phyloP scores from a whole-genome alignment of 2,329 filamentous ascomycete genomes.

The Gyromitra esculenta region DNA sequence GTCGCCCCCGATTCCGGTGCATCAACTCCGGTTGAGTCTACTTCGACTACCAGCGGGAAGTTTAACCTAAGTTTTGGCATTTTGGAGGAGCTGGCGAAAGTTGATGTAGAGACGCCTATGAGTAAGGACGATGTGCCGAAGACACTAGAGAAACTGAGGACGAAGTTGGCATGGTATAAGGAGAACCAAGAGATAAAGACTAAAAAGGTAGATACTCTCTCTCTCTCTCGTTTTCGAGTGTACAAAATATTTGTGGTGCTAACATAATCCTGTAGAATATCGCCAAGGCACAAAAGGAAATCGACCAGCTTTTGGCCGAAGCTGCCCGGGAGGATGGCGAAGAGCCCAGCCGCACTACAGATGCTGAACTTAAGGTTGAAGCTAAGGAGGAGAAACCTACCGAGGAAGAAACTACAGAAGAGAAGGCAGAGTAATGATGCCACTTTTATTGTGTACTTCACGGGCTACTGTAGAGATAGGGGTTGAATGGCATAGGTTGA shows the following conservation, averaged over 20 bases:
- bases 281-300: conserved; percentile 94
- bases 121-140: conserved; percentile 81
- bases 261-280: conserved; percentile 76
- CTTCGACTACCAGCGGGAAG: conserved; percentile 66
- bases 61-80: conserved; percentile 91
- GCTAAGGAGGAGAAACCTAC: conserved; percentile 63
- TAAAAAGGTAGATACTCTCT: conserved; percentile 73
- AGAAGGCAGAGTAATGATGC: conserved; percentile 18
- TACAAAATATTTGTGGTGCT: conserved; percentile 52
- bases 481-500: neutral
- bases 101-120: conserved; percentile 89
- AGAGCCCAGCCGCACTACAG: conserved; percentile 64
- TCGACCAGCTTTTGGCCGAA: conserved; percentile 82
- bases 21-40: conserved; percentile 64
- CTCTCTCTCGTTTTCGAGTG: neutral
- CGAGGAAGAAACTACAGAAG: conserved; percentile 67
- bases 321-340: conserved; percentile 65
- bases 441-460: neutral
- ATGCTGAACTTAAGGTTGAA: conserved; percentile 66
- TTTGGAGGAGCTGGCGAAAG: conserved; percentile 85
- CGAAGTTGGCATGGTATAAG: conserved; percentile 92
- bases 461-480: neutral
- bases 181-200: conserved; percentile 88
- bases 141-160: conserved; percentile 87
- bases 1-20: conserved; percentile 60